Conservation (phyloP, 495 filamentous ascomycete species). For the Hypoxylon lienhwacheense region DNA sequence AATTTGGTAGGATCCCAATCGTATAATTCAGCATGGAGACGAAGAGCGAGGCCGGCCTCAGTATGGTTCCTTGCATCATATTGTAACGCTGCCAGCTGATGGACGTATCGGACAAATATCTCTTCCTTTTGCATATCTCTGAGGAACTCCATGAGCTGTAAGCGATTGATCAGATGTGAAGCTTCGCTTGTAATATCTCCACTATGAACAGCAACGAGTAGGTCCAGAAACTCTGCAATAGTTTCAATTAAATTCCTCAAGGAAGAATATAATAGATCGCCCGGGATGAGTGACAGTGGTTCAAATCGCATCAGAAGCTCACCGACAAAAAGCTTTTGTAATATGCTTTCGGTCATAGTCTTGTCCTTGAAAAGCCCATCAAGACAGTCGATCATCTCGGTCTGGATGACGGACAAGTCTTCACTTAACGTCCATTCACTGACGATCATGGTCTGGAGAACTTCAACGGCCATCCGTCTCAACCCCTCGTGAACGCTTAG, state of each 20-base stretch:
- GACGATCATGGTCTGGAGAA: conserved; percentile 95
- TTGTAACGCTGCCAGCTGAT: conserved; percentile 84
- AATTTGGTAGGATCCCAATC: conserved; percentile 77
- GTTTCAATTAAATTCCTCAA: conserved; percentile 77
- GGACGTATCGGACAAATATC: conserved; percentile 95
- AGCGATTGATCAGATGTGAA: conserved; percentile 76
- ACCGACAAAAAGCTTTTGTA: conserved; percentile 88
- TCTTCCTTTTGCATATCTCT: conserved; percentile 97
- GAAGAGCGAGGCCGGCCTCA: conserved; percentile 87
- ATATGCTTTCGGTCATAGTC: conserved; percentile 80
- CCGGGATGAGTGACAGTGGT: conserved; percentile 61
- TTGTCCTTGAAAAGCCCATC: conserved; percentile 90
- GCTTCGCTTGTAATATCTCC: conserved; percentile 75
- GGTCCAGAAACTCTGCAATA: conserved; percentile 86
- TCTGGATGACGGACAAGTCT: conserved; percentile 88
- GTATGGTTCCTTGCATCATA: conserved; percentile 74
- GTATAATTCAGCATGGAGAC: conserved; percentile 90
- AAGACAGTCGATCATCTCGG: conserved; percentile 94
- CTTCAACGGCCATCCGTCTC: conserved; percentile 84
- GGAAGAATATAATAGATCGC: conserved; percentile 75
- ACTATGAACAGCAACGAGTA: conserved; percentile 89
- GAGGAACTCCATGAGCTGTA: conserved; percentile 94
- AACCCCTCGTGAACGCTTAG: conserved; percentile 93
- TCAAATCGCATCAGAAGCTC: conserved; percentile 85
- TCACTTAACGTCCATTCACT: conserved; percentile 98